Evolutionary conservation across 2,329 filamentous ascomycete species (phyloP).

Genomic region (Penicillium sp.): DNA sequence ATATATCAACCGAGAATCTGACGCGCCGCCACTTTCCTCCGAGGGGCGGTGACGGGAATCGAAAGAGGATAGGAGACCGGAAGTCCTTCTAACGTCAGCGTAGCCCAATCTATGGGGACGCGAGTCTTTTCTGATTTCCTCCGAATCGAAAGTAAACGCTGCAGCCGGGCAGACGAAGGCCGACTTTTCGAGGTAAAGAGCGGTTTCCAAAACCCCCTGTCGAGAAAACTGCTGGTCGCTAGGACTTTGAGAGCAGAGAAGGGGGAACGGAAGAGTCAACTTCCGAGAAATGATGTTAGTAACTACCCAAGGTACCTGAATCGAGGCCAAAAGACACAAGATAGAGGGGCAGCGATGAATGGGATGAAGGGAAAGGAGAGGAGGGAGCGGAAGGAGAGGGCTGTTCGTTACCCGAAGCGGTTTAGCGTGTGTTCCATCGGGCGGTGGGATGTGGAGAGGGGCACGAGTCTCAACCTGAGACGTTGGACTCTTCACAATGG

Average conservation of each 20-base stretch:
- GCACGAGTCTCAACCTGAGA: constrained; percentile 17
- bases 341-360: constrained; percentile 6
- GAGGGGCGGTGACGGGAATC: constrained; percentile 4
- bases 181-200: constrained; percentile 16
- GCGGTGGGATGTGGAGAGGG: constrained; percentile 30
- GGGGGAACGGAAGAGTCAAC: constrained; percentile 13
- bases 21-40: constrained; percentile 17
- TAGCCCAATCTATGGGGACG: constrained; percentile 17
- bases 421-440: constrained; percentile 26
- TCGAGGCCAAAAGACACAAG: constrained; percentile 2
- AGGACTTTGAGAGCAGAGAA: constrained; percentile 12
- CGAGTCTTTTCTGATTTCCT: not conserved
- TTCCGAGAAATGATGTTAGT: constrained; percentile 7
- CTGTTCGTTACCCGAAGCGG: constrained; percentile 20
- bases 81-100: constrained; percentile 13
- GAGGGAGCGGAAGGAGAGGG: constrained; percentile 26
- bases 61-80: not conserved
- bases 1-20: constrained; percentile 15
- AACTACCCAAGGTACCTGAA: not conserved
- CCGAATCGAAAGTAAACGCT: constrained; percentile 27
- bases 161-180: constrained; percentile 31
- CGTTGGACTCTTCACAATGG: not conserved
- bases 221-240: constrained; percentile 16
- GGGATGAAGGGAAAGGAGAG: constrained; percentile 12
- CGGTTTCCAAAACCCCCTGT: constrained; percentile 15